These are phyloP conservation scores for Neonectria neomacrospora DNA, from an alignment of 2,329 filamentous ascomycete genomes.

Conservation along the genomic window DNA sequence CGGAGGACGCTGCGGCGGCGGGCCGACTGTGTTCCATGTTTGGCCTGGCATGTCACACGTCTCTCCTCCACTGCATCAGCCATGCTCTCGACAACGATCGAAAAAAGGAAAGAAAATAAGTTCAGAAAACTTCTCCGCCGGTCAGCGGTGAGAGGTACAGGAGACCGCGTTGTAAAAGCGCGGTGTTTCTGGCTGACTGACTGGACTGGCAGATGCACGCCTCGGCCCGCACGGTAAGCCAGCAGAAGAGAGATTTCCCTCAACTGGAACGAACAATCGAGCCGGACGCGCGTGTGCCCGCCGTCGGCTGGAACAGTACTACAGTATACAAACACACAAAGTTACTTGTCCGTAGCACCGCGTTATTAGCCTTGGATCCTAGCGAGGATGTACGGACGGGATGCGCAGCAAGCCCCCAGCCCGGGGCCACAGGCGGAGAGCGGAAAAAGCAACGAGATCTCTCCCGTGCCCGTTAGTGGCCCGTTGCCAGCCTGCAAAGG, in stretches of 20 bases:
- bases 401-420: not conserved
- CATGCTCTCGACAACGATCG: not conserved
- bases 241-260: constrained; percentile 4
- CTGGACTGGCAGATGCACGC: not conserved
- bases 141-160: constrained; percentile 6
- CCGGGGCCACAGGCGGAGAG: not conserved
- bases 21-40: constrained; percentile 20
- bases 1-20: constrained; percentile 17
- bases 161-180: not conserved
- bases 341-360: not conserved
- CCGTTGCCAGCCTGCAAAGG: constrained; percentile 23
- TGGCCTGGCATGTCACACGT: not conserved
- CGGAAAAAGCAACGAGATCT: constrained; percentile 28
- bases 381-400: constrained; percentile 1
- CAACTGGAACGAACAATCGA: constrained; percentile 1
- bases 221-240: constrained; percentile 20
- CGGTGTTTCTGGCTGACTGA: not conserved
- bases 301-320: not conserved
- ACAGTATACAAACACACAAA: constrained; percentile 12
- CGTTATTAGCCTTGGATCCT: constrained; percentile 4
- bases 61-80: constrained; percentile 1
- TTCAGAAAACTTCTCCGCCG: not conserved
- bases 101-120: not conserved
- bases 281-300: not conserved
- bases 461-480: constrained; percentile 25